Evolutionary conservation across 192 early-diverging fungal genomes (phyloP).

Genomic region (Coemansia sp.): DNA sequence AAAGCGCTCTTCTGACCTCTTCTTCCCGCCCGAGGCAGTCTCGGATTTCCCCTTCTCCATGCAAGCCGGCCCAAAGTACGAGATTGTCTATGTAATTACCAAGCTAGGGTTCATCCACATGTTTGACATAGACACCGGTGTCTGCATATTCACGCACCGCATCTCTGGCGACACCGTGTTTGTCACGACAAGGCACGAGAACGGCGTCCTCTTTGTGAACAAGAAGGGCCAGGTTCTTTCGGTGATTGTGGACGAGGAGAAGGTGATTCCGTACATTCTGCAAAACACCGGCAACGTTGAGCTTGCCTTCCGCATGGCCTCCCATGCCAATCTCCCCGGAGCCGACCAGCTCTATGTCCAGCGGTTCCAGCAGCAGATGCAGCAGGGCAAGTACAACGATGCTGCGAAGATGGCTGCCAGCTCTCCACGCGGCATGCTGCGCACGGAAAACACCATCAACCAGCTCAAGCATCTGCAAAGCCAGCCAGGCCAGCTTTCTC

Average conservation of each 20-base stretch:
- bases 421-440: slow-evolving; percentile 92
- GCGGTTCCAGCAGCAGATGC: slow-evolving; percentile 88
- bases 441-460: slow-evolving; percentile 93
- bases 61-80: slow-evolving; percentile 94
- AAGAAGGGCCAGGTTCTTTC: slow-evolving; percentile 96
- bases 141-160: slow-evolving; percentile 96
- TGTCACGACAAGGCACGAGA: slow-evolving; percentile 89
- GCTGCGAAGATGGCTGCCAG: slow-evolving; percentile 95
- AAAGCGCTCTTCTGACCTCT: slow-evolving; percentile 90
- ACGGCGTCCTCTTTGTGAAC: slow-evolving; percentile 94
- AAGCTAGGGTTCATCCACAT: slow-evolving; percentile 98
- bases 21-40: slow-evolving; percentile 95
- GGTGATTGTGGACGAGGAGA: slow-evolving; percentile 89
- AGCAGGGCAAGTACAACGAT: slow-evolving; percentile 74
- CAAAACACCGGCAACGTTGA: slow-evolving; percentile 81
- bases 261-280: slow-evolving; percentile 89
- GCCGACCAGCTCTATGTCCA: slow-evolving; percentile 89
- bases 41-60: slow-evolving; percentile 96
- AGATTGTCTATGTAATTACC: slow-evolving; percentile 93
- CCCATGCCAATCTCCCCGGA: slow-evolving; percentile 86
- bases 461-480: slow-evolving; percentile 85
- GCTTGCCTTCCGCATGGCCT: slow-evolving; percentile 86
- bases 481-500: slow-evolving; percentile 76
- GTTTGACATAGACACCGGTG: slow-evolving; percentile 93
- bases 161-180: slow-evolving; percentile 99